A percentile compares a stretch with the other conserved stretches of the same genome.
Conservation (phyloP, 225 moss, liverwort and hornwort genomes). For the Antitrichia curtipendula region DNA sequence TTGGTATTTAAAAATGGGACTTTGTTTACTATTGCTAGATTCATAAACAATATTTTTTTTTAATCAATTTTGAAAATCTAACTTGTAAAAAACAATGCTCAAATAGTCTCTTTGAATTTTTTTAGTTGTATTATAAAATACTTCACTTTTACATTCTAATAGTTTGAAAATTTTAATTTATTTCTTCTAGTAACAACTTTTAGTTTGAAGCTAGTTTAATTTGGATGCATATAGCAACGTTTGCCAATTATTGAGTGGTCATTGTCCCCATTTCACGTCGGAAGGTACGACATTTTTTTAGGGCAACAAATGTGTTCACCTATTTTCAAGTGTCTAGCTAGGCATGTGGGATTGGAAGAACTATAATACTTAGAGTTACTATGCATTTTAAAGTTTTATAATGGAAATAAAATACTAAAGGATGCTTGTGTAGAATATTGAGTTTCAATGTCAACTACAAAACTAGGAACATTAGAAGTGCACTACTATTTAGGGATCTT, state of each 20-base stretch:
- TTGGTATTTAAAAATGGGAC: neutral
- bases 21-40: neutral
- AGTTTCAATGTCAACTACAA: neutral
- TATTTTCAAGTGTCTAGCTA: neutral
- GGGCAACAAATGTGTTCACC: neutral
- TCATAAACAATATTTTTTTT: neutral
- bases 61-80: neutral
- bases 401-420: neutral
- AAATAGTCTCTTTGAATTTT: neutral
- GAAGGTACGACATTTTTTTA: neutral
- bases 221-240: neutral
- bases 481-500: neutral
- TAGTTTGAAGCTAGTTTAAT: neutral
- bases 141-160: neutral
- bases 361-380: neutral
- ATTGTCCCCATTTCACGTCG: rapidly evolving
- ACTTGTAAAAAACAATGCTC: neutral
- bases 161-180: neutral
- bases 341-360: neutral
- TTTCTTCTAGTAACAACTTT: neutral
- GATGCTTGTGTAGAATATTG: neutral
- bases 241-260: neutral
- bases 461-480: neutral
- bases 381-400: too few species aligned
- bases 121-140: neutral